Evolutionary conservation across 768 basidiomycete genomes (phyloP), one percentile per base, ranked within the genome.

Genomic region (Mrakia blollopis): DNA sequence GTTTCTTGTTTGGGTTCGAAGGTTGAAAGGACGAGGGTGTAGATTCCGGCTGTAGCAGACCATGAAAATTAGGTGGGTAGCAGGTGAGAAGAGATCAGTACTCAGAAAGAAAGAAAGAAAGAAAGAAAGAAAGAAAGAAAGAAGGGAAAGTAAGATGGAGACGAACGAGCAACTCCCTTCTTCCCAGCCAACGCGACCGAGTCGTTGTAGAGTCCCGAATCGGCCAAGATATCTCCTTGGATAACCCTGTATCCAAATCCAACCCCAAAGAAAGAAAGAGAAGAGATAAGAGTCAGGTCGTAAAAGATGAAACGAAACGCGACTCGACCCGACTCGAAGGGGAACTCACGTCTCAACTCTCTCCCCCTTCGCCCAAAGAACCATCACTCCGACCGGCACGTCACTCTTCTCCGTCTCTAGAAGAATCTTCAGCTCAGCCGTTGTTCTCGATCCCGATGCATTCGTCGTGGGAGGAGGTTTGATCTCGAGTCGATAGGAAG

Each of bases 21-120:
- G 0, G 92, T 87, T 0, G 96, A 98, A 11, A 92, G 86, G n/a
- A 94, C 86, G 32, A 97, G 79, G 0, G 91, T 93, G 80, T 94
- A 97, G 69, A 89, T 87, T 0, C 93, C 94, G 71, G 87, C 91
- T 92, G 79, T 18, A 21, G 25, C 18, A 14, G 47, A 47, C 2
- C 44, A 14, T 47, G 44, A 2, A 14, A 39, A 3, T n/a, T 32
- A 28, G 23, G 44, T 6, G 3, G 61, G 18, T 18, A 30, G 35
- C 41, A 10, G 11, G 47, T 35, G 57, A 1, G 25, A n/a, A 50
- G 61, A 65, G 7, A 57, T 18, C 44, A 14, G 14, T n/a, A n/a
- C n/a, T 50, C 8, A 62, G 23, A 23, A 14, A 50, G 30, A 25
- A n/a, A 25, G 50, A 39, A 54, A 21, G 10, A 11, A 76, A 25